Percentiles rank a stretch among this genome's conserved stretches.
These are phyloP conservation scores for Camelina neglecta DNA, from an alignment of 345 rosid species.

Conservation along the genomic window DNA sequence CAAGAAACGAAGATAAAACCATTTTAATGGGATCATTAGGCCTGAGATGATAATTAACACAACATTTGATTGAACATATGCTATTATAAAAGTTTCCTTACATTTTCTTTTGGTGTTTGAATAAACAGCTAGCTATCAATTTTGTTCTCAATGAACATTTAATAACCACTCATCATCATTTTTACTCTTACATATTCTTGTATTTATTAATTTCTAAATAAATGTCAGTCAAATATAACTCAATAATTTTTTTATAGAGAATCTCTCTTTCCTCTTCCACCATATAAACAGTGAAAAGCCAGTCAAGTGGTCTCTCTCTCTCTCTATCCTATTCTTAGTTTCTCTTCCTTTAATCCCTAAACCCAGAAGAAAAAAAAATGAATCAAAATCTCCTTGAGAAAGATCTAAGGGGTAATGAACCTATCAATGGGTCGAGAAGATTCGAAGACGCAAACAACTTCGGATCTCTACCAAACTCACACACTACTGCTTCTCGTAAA, in stretches of 20 bases:
- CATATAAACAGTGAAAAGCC: conserved; percentile 46
- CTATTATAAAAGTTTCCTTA: neutral
- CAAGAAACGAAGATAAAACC: neutral
- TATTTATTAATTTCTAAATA: conserved; percentile 15
- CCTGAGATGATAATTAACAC: neutral
- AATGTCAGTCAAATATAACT: conserved; percentile 31
- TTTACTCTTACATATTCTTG: neutral
- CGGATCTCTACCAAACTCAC: conserved; percentile 36
- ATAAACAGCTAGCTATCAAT: conserved; percentile 3
- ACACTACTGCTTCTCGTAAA: neutral
- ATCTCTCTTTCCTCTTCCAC: conserved; percentile 36
- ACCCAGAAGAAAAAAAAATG: conserved; percentile 23
- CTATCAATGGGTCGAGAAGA: conserved; percentile 19
- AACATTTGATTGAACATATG: neutral
- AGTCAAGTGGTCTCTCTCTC: conserved; percentile 31
- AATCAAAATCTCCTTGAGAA: conserved; percentile 32
- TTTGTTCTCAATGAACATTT: conserved; percentile 10
- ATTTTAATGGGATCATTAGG: neutral
- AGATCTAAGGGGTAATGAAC: conserved; percentile 34
- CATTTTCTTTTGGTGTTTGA: neutral
- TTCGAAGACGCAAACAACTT: conserved; percentile 33
- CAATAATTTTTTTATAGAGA: conserved; percentile 9
- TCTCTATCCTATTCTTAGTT: neutral
- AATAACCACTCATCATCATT: conserved; percentile 31
- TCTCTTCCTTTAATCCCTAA: conserved; percentile 28